Base-by-base conservation (phyloP, 345 rosid genomes). In the Boechera retrofracta region DNA sequence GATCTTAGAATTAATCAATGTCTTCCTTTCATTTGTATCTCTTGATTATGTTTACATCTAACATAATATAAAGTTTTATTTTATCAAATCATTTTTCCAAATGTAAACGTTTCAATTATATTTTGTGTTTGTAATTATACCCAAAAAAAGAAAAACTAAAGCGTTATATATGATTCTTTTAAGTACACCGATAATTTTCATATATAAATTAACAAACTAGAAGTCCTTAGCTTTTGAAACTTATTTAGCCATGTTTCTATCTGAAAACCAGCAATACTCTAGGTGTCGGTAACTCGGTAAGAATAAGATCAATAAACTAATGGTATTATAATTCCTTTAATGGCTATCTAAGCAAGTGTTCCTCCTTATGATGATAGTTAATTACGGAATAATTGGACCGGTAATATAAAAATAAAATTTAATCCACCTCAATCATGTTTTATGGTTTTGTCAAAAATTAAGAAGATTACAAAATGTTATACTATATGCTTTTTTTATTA, bases 211-310 rank as follows among this genome's bases (percentile, higher is more conserved):
- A 21, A 71, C 33, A 12, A 31, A 48, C 32, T 12, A 35, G 29
- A 55, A 33, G 7, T 56, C 44, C 12, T 21, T 54, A 6, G 66
- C 63, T 72, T 26, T 21, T 55, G 52, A 57, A 56, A 74, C 32
- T n/a, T 36, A 49, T 15, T 36, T 47, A 18, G 59, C 33, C 67
- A 56, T 62, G 54, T 29, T 52, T 52, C 6, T 64, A 71, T 52
- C 10, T 39, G 52, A 54, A 52, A 38, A 24, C 28, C 0, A 69
- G 41, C 39, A 15, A 54, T 26, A 53, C 51, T 52, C 26, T 68
- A 53, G 54, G 74, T 76, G 75, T 76, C 64, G 70, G 79, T 76
- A 41, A 49, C 56, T 76, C 63, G 69, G 79, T 69, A 41, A 59
- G 56, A 32, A 60, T 31, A 60, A 32, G 31, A 68, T 12, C 13